Evolutionary conservation across 2,329 filamentous ascomycete species (phyloP).

Genomic region (Neofusicoccum cordaticola): DNA sequence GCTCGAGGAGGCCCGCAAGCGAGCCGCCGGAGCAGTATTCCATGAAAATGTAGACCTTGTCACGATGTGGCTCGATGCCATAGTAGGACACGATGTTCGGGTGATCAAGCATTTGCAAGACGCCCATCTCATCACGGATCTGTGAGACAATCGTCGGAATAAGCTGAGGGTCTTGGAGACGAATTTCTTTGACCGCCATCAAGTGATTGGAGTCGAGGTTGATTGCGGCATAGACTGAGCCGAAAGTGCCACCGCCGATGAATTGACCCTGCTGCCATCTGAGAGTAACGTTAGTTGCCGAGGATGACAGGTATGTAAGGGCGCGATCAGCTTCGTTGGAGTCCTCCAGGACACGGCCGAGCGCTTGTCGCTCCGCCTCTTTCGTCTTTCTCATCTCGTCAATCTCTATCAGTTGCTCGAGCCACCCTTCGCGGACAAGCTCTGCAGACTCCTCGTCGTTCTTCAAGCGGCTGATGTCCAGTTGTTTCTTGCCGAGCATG

Average conservation of each 20-base stretch:
- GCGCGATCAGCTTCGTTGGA: slow-evolving; percentile 95
- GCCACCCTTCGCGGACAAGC: slow-evolving; percentile 71
- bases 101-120: slow-evolving; percentile 91
- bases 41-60: slow-evolving; percentile 99
- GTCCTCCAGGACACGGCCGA: slow-evolving; percentile 88
- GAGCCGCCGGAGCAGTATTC: slow-evolving; percentile 97
- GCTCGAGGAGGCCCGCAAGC: slow-evolving; percentile 82
- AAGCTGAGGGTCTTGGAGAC: slow-evolving; percentile 90
- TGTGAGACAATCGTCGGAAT: slow-evolving; percentile 92
- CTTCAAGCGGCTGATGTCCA: slow-evolving; percentile 70
- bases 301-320: slow-evolving; percentile 87
- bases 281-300: slow-evolving; percentile 90
- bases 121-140: slow-evolving; percentile 95
- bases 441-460: slow-evolving; percentile 84
- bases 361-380: slow-evolving; percentile 78
- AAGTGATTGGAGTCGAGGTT: slow-evolving; percentile 93
- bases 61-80: slow-evolving; percentile 94
- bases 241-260: slow-evolving; percentile 94
- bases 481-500: slow-evolving; percentile 69
- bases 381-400: slow-evolving; percentile 76
- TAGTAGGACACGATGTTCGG: slow-evolving; percentile 98
- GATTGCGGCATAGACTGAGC: slow-evolving; percentile 95
- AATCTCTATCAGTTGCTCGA: slow-evolving; percentile 69
- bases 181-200: slow-evolving; percentile 99
- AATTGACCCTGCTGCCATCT: slow-evolving; percentile 99